Base-by-base conservation (phyloP, 1,284 basidiomycete genomes). In the Fomitopsis pinicola region DNA sequence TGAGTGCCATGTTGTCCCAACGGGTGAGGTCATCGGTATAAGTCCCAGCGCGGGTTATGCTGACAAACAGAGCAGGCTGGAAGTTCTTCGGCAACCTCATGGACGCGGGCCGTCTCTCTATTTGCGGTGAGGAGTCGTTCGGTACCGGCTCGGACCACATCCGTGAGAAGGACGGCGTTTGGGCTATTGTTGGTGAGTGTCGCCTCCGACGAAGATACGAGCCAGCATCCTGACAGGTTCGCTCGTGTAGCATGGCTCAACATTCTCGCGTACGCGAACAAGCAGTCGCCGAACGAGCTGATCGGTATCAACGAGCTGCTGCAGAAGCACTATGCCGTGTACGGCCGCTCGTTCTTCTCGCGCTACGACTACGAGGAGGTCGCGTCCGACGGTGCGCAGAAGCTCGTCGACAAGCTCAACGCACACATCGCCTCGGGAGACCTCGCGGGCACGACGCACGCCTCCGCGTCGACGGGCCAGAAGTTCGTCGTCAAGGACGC, bases 51-150 rank as follows among this genome's bases (percentile, higher is more conserved):
- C n/a, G 15, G 26, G 7, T 26, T 14, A 30, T 7, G 10, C 48
- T 50, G 19, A 33, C 57, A 50, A 60, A 52, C 5, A 28, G 44
- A 36, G 36, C 68, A 95, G 94, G 97, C 60, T 98, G 95, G 97
- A 99, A 99, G 79, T 99, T 99, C 87, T 99, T 99, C 73, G 97
- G 97, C 59, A 99, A 99, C 80, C 82, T 99, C 66, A 99, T 99
- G 97, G 97, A 99, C 75, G 97, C 97, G 50, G 96, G 95, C 0
- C 85, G 94, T 50, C 85, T 99, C 45, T 98, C 95, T 57, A 98
- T 99, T 74, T 99, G 97, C 71, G 97, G 97, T 67, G 97, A 99
- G 75, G 97, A 99, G 79, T 96, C 93, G 10, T 99, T 99, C 76
- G 97, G 97, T 63, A 99, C 97, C n/a, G 97, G 97, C 19, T 98